A percentile compares a stretch with the other conserved stretches of the same genome.
Evolutionary conservation across 495 filamentous ascomycete genomes (phyloP).

Genomic region (Penicillium dipodomyicola): DNA sequence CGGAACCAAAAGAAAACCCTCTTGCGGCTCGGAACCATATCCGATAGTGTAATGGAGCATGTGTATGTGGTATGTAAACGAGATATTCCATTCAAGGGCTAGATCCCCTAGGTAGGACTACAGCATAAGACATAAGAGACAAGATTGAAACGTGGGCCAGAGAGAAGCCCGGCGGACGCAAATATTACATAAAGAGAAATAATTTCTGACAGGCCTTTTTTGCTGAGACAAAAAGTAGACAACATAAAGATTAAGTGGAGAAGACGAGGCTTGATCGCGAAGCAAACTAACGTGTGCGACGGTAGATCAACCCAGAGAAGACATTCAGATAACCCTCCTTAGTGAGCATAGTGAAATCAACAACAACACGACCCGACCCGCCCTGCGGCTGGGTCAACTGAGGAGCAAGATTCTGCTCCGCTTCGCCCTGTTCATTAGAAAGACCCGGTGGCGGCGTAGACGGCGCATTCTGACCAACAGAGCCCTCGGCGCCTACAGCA

Average conservation of each 20-base stretch:
- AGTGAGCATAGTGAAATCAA: conserved; percentile 46
- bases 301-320: conserved; percentile 44
- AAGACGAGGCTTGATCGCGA: background rate
- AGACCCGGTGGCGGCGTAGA: conserved; percentile 36
- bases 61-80: background rate
- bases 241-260: background rate
- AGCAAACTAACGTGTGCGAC: conserved; percentile 30
- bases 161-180: background rate
- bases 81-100: background rate
- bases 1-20: too few relatives aligned
- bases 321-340: conserved; percentile 48
- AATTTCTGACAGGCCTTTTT: background rate
- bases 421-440: conserved; percentile 29
- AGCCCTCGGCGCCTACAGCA: conserved; percentile 51
- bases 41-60: too few relatives aligned
- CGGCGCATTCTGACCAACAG: conserved; percentile 36
- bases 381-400: conserved; percentile 30
- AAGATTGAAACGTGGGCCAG: background rate
- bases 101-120: background rate
- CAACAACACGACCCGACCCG: conserved; percentile 32
- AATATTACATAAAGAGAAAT: background rate
- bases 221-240: background rate
- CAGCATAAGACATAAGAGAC: background rate
- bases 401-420: conserved; percentile 34
- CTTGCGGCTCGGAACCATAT: too few relatives aligned